phyloP scores from a whole-genome alignment of 2,329 filamentous ascomycete species.

The Bimuria novae-zelandiae region DNA sequence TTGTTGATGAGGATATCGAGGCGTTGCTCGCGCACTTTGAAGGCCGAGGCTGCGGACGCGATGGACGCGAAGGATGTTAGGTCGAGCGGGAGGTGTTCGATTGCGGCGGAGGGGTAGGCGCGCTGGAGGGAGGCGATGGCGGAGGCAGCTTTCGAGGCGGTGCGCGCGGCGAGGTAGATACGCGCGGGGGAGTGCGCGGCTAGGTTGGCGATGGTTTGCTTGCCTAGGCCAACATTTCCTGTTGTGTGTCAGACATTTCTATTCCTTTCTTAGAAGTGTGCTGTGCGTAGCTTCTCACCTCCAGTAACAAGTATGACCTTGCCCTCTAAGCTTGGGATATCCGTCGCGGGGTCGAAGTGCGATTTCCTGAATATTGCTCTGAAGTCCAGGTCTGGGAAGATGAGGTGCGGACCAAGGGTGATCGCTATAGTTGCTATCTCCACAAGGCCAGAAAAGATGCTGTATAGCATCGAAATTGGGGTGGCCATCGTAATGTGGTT shows the following conservation, averaged over 20 bases:
- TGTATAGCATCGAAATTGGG: neutral
- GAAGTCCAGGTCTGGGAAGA: neutral
- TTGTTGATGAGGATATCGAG: slow-evolving; percentile 55
- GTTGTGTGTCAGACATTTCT: neutral
- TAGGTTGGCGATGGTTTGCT: slow-evolving; percentile 51
- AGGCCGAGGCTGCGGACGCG: slow-evolving; percentile 40
- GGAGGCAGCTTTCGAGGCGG: slow-evolving; percentile 46
- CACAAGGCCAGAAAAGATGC: neutral
- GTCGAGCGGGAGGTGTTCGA: slow-evolving; percentile 49
- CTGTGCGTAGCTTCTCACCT: slow-evolving; percentile 26
- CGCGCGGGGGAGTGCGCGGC: slow-evolving; percentile 49
- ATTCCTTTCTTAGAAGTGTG: neutral
- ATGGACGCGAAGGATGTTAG: slow-evolving; percentile 50
- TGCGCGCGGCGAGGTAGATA: slow-evolving; percentile 56
- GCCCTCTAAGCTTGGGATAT: slow-evolving; percentile 31
- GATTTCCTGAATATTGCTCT: neutral
- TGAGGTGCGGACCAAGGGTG: neutral
- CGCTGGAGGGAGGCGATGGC: slow-evolving; percentile 49
- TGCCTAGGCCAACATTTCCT: slow-evolving; percentile 55
- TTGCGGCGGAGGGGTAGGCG: slow-evolving; percentile 39
- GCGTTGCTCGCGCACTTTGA: slow-evolving; percentile 43
- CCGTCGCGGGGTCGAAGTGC: slow-evolving; percentile 31
- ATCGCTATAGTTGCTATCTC: neutral
- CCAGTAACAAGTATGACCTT: slow-evolving; percentile 45
- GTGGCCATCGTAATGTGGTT: neutral